These are phyloP conservation scores for Populus tomentosa DNA, from an alignment of 441 rosid species.

Conservation along the genomic window DNA sequence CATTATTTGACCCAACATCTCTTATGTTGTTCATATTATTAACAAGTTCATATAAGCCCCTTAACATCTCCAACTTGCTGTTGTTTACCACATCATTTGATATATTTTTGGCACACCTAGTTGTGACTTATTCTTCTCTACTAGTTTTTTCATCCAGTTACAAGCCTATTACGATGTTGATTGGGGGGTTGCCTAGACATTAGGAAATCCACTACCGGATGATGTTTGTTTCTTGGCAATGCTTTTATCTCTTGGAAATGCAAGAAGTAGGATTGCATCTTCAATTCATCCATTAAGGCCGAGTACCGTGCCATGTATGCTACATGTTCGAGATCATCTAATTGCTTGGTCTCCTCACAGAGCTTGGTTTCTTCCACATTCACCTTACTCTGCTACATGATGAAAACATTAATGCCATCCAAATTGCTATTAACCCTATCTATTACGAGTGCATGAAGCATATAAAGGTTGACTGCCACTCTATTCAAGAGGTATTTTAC, in stretches of 20 bases:
- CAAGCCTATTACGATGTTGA: too few species aligned
- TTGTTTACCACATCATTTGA: rapidly evolving
- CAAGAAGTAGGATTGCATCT: not conserved
- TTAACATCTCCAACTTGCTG: too few species aligned
- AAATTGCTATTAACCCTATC: not conserved
- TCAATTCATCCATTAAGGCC: not conserved
- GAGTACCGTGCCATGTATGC: not conserved
- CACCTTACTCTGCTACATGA: not conserved
- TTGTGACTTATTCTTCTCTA: too few species aligned
- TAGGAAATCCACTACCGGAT: not conserved
- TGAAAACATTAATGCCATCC: not conserved
- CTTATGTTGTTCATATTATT: too few species aligned
- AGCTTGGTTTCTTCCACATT: not conserved
- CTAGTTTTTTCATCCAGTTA: too few species aligned
- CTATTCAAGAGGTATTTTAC: not conserved
- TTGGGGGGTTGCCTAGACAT: too few species aligned
- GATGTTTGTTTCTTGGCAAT: not conserved
- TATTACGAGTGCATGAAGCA: not conserved
- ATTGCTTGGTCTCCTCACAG: not conserved
- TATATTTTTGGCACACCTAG: too few species aligned
- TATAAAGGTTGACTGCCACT: not conserved
- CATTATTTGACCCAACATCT: too few species aligned
- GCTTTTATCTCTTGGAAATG: not conserved
- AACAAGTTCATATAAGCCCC: too few species aligned
- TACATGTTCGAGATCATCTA: not conserved